phyloP scores from a whole-genome alignment of 177 flowering plant species.

The Telopea speciosissima region DNA sequence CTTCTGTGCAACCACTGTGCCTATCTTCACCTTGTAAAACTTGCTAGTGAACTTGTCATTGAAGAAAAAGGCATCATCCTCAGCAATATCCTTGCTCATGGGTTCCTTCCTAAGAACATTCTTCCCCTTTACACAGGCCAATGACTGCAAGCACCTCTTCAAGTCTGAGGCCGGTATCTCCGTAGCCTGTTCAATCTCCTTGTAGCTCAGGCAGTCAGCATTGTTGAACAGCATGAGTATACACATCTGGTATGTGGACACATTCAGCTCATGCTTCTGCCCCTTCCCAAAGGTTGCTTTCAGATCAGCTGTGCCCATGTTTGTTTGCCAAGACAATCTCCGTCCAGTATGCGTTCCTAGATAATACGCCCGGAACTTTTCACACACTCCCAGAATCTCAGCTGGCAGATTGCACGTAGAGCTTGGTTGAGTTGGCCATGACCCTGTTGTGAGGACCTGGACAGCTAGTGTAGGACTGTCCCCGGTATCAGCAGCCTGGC shows the following conservation, averaged over 20 bases:
- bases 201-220: slow-evolving; percentile 14
- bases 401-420: slow-evolving; percentile 18
- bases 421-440: slow-evolving; percentile 19
- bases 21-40: slow-evolving; percentile 23
- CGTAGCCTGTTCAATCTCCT: slow-evolving; percentile 18
- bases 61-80: slow-evolving; percentile 12
- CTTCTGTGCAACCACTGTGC: slow-evolving; percentile 22
- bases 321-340: slow-evolving; percentile 23
- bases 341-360: slow-evolving; percentile 21
- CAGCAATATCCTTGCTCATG: slow-evolving; percentile 15
- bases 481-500: slow-evolving; percentile 9
- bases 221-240: slow-evolving; percentile 20
- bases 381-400: slow-evolving; percentile 19
- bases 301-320: slow-evolving; percentile 19
- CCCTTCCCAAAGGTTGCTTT: slow-evolving; percentile 18
- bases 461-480: slow-evolving; percentile 17
- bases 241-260: slow-evolving; percentile 21
- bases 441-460: slow-evolving; percentile 22
- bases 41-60: slow-evolving; percentile 19
- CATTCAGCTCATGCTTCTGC: slow-evolving; percentile 16
- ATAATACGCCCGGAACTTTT: slow-evolving; percentile 17
- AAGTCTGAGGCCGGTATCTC: slow-evolving; percentile 13
- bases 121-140: slow-evolving; percentile 14
- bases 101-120: slow-evolving; percentile 14
- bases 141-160: slow-evolving; percentile 16